These are phyloP conservation scores for Bertia moriformis DNA, from an alignment of 2,329 filamentous ascomycete species.

Conservation along the genomic window DNA sequence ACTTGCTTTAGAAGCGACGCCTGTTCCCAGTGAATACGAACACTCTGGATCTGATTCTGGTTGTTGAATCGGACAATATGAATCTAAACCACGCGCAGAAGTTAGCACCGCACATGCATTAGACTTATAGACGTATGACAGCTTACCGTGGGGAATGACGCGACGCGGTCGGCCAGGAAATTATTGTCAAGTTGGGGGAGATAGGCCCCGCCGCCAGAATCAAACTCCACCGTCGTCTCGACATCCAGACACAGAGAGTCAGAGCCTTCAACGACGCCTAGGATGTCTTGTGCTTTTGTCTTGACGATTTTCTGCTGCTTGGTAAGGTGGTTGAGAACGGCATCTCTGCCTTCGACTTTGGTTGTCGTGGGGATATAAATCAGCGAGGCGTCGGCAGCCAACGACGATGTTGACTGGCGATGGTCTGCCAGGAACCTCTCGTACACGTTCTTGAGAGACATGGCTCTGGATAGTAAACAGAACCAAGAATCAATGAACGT, in stretches of 20 bases:
- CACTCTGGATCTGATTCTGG: background rate
- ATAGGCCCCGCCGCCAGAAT: background rate
- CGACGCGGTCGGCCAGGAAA: conserved; percentile 1
- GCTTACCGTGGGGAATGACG: background rate
- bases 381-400: background rate
- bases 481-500: too few relatives aligned
- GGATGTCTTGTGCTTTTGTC: background rate
- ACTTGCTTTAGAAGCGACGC: background rate
- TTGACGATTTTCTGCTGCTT: background rate
- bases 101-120: background rate
- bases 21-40: background rate
- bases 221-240: background rate
- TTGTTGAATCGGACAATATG: background rate
- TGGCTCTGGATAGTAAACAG: too few relatives aligned
- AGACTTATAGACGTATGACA: background rate
- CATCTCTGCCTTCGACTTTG: background rate
- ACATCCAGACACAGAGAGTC: background rate
- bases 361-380: background rate
- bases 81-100: background rate
- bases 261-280: background rate
- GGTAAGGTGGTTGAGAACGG: background rate
- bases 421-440: background rate
- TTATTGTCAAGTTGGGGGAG: background rate
- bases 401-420: background rate
- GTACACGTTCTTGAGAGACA: background rate